Conservation (phyloP, 2,329 filamentous ascomycete genomes). For the Arthrobotrys musiformis region DNA sequence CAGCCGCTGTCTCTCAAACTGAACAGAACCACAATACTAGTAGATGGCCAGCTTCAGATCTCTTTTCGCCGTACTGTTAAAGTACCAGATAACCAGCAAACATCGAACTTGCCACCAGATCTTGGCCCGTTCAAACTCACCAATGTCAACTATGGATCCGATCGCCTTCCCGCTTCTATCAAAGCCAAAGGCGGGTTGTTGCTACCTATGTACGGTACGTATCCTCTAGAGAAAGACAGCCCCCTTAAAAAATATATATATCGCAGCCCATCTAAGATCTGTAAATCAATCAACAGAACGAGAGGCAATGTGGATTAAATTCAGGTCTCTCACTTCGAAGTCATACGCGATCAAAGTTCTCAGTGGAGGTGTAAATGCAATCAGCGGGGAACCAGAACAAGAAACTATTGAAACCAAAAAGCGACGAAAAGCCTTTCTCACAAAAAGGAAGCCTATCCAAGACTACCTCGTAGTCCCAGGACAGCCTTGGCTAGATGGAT, state of each 20-base stretch:
- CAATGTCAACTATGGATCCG: slow-evolving; percentile 61
- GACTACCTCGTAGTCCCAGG: slow-evolving; percentile 64
- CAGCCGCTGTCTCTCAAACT: slow-evolving; percentile 4
- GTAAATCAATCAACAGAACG: slow-evolving; percentile 57
- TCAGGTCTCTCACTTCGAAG: slow-evolving; percentile 53
- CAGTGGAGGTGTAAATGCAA: slow-evolving; percentile 63
- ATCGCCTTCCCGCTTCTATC: slow-evolving; percentile 62
- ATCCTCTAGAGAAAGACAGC: too few species aligned
- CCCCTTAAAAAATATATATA: too few species aligned
- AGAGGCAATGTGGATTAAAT: slow-evolving; percentile 65
- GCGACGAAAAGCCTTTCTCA: background rate
- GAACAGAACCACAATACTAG: background rate
- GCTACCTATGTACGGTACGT: slow-evolving; percentile 64
- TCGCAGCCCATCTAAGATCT: too few species aligned
- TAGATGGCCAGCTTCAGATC: slow-evolving; percentile 14
- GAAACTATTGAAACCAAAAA: background rate
- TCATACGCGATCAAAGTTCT: slow-evolving; percentile 63
- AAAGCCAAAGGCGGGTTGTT: slow-evolving; percentile 64
- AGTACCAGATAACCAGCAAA: slow-evolving; percentile 63
- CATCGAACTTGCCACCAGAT: slow-evolving; percentile 61
- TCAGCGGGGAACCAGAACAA: slow-evolving; percentile 61
- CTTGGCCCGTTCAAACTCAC: slow-evolving; percentile 64
- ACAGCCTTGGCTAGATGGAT: slow-evolving; percentile 65
- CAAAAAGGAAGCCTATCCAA: slow-evolving; percentile 59
- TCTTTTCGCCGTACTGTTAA: slow-evolving; percentile 60